These are phyloP conservation scores for Lactarius akahatsu DNA, from an alignment of 768 basidiomycete genomes.

Conservation along the genomic window DNA sequence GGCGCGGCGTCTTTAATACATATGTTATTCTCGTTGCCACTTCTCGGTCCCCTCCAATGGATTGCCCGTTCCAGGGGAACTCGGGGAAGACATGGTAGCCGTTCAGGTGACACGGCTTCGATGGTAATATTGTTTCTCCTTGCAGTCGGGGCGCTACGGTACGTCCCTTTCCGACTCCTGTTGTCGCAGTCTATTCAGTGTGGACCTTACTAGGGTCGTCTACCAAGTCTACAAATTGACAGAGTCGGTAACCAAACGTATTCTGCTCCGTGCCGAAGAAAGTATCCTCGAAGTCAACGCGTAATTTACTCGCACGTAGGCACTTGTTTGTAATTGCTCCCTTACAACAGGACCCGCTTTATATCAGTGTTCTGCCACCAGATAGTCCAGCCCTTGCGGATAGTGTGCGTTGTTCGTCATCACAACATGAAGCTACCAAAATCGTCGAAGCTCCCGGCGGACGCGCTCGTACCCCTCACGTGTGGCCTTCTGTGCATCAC, in stretches of 20 bases:
- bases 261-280: constrained; percentile 72
- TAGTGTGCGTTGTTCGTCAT: neutral
- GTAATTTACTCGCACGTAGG: constrained; percentile 28
- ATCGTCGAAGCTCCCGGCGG: constrained; percentile 66
- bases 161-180: constrained; percentile 27
- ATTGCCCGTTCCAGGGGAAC: constrained; percentile 63
- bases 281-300: constrained; percentile 76
- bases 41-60: constrained; percentile 69
- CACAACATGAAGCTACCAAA: constrained; percentile 51
- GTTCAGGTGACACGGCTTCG: constrained; percentile 63
- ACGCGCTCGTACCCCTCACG: constrained; percentile 64
- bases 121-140: constrained; percentile 61
- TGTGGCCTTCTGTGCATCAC: constrained; percentile 51
- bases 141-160: constrained; percentile 64
- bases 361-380: constrained; percentile 10
- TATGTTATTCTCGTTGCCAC: constrained; percentile 61
- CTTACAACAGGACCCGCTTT: constrained; percentile 9
- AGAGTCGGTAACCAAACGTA: constrained; percentile 53
- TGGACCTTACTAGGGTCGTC: constrained; percentile 51
- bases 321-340: constrained; percentile 7
- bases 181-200: constrained; percentile 21
- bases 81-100: constrained; percentile 47
- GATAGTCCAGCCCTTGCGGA: constrained; percentile 10
- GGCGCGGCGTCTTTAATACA: constrained; percentile 76
- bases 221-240: constrained; percentile 69